Evolutionary conservation across 1,284 basidiomycete species (phyloP), one percentile per base, ranked within the genome.

Genomic region (Moniliella sp.): DNA sequence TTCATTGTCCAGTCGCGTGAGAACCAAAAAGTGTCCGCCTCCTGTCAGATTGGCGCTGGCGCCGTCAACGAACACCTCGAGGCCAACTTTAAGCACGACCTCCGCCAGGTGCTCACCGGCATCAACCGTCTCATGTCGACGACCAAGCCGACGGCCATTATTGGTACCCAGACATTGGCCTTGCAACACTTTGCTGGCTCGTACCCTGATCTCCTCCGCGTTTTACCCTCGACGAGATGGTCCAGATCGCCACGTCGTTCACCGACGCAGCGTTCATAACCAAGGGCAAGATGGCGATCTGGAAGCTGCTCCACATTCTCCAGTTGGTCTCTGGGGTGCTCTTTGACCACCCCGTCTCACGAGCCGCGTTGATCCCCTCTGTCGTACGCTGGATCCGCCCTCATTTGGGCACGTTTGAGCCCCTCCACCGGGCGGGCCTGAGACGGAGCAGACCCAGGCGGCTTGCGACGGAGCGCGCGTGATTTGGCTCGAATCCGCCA

Each of bases 361-460:
- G 88, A 10, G 69, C 75, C 0, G 64, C 79, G 10, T 67, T 97
- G 13, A 75, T 91, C 4, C 86, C 91, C 35, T 75, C 76, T 16
- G 72, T 94, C 21, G 75, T 84, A 3, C 70, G 76, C 14, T 93
- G 84, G 83, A 76, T 94, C 46, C 88, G 84, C 52, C 83, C 84
- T 0, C 77, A 88, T 57, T 78, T 94, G 43, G 86, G 86, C n/a
- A 68, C 71, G 12, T 91, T 78, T 51, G 82, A 91, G 42, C 48
- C 49, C n/a, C n/a, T n/a, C n/a, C n/a, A n/a, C 30, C 19, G 34
- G 9, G 31, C 40, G 0, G 36, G 45, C 18, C 32, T 31, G 5
- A 30, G 34, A 12, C 26, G 32, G 7, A 37, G 36, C 14, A 43
- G 40, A 3, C 46, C 18, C 46, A 51, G 18, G 40, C 35, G 15